A percentile compares a stretch with the other conserved stretches of the same genome.
Evolutionary conservation across 371 early-diverging fungal species (phyloP).

Genomic region (Apophysomyces ossiformis): DNA sequence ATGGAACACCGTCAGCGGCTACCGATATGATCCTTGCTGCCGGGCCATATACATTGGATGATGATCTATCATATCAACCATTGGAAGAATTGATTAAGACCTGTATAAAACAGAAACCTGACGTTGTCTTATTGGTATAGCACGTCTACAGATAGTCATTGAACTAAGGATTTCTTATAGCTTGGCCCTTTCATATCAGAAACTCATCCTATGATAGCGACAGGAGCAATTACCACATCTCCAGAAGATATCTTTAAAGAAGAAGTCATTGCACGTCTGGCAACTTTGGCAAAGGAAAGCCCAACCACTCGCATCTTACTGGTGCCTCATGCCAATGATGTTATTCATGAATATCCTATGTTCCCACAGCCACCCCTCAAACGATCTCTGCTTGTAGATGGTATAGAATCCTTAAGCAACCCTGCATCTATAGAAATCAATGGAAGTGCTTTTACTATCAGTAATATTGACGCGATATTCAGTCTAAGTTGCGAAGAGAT

Average conservation of each 20-base stretch:
- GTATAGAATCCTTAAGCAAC: conserved; percentile 74
- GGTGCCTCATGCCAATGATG: conserved; percentile 79
- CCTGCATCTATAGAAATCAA: conserved; percentile 84
- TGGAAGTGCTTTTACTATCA: conserved; percentile 75
- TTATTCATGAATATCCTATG: conserved; percentile 68
- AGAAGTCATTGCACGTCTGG: conserved; percentile 54
- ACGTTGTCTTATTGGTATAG: conserved; percentile 74
- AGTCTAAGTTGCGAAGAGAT: conserved; percentile 71
- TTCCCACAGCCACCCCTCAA: conserved; percentile 79
- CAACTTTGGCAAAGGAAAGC: conserved; percentile 46
- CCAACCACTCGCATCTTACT: conserved; percentile 60
- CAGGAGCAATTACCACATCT: conserved; percentile 57
- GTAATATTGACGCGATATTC: conserved; percentile 73
- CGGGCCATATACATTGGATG: conserved; percentile 86
- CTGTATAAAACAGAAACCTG: conserved; percentile 66
- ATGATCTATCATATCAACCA: conserved; percentile 79
- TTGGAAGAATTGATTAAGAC: conserved; percentile 70
- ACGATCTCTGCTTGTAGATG: conserved; percentile 15
- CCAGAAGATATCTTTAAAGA: conserved; percentile 71
- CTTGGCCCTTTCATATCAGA: conserved; percentile 87
- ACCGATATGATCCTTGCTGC: conserved; percentile 73
- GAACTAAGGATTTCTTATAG: conserved; percentile 22
- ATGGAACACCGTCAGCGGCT: conserved; percentile 45
- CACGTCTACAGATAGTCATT: background rate
- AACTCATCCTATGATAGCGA: conserved; percentile 64